Percentiles rank a stretch among this genome's conserved stretches.
phyloP scores from a whole-genome alignment of 2,329 filamentous ascomycete species.

The Plectosphaerella sp. region DNA sequence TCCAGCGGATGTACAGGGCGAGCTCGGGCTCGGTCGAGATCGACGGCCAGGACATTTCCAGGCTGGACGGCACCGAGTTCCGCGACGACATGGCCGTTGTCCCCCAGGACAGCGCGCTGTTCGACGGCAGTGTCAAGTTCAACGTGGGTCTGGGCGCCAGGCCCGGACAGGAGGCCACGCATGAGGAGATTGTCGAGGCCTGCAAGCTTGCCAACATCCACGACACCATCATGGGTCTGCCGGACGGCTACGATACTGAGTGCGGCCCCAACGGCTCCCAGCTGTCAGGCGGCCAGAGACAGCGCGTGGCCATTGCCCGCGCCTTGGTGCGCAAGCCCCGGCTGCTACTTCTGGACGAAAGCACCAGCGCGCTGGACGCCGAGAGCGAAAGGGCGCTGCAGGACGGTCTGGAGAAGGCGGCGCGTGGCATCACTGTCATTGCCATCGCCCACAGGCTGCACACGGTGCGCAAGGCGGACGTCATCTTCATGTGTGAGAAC shows the following conservation, averaged over 20 bases:
- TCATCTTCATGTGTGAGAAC: slow-evolving; percentile 50
- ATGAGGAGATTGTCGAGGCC: slow-evolving; percentile 61
- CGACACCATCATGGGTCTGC: slow-evolving; percentile 58
- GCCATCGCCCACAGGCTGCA: slow-evolving; percentile 55
- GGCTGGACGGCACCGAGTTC: slow-evolving; percentile 25
- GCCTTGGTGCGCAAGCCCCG: slow-evolving; percentile 68
- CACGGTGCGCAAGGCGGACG: slow-evolving; percentile 51
- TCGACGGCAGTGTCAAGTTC: slow-evolving; percentile 51
- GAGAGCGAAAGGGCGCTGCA: slow-evolving; percentile 64
- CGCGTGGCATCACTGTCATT: slow-evolving; percentile 50
- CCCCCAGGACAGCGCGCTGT: slow-evolving; percentile 54
- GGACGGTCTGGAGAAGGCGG: slow-evolving; percentile 57
- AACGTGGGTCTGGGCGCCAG: slow-evolving; percentile 52
- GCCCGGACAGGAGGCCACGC: slow-evolving; percentile 48
- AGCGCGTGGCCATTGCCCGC: slow-evolving; percentile 73
- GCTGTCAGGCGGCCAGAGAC: slow-evolving; percentile 74
- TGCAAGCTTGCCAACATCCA: slow-evolving; percentile 68
- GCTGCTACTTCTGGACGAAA: slow-evolving; percentile 76
- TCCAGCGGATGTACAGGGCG: slow-evolving; percentile 51
- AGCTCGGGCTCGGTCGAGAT: slow-evolving; percentile 45
- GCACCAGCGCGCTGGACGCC: slow-evolving; percentile 72
- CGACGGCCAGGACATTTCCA: slow-evolving; percentile 42
- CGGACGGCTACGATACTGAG: slow-evolving; percentile 62
- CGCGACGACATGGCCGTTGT: slow-evolving; percentile 51
- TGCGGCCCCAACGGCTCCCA: slow-evolving; percentile 69